A percentile compares a stretch with the other conserved stretches of the same genome.
phyloP scores from a whole-genome alignment of 2,329 filamentous ascomycete genomes.

The Hymenoscyphus occultus region DNA sequence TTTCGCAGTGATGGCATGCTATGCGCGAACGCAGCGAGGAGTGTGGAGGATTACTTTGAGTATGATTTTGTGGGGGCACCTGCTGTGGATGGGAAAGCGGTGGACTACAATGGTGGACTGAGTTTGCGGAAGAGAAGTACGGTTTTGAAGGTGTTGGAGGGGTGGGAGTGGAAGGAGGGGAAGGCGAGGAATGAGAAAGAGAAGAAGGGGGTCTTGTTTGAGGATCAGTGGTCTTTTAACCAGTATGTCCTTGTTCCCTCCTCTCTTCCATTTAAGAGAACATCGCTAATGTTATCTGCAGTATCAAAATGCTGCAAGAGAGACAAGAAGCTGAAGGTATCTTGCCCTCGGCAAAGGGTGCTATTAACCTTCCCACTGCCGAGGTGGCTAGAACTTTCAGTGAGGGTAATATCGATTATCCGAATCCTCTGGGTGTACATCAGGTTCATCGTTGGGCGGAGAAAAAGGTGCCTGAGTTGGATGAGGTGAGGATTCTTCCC shows the following conservation, averaged over 20 bases:
- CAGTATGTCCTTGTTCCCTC: conserved; percentile 19
- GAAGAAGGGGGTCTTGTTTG: conserved; percentile 18
- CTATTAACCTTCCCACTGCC: conserved; percentile 31
- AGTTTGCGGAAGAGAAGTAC: conserved; percentile 39
- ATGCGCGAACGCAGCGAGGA: conserved; percentile 36
- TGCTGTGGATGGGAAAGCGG: conserved; percentile 26
- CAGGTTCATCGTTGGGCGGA: conserved; percentile 33
- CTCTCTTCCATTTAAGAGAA: neutral
- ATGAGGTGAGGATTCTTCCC: conserved; percentile 13
- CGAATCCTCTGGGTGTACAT: conserved; percentile 35
- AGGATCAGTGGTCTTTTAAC: conserved; percentile 35
- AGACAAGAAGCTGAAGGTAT: conserved; percentile 25
- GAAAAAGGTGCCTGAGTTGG: conserved; percentile 22
- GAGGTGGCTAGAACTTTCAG: conserved; percentile 34
- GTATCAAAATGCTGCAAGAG: conserved; percentile 25
- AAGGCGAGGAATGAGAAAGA: conserved; percentile 14
- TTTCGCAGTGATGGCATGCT: conserved; percentile 39
- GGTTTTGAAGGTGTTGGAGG: conserved; percentile 34
- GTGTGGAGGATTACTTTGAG: conserved; percentile 37
- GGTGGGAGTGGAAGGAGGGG: conserved; percentile 29
- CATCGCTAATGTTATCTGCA: conserved; percentile 8
- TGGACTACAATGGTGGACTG: conserved; percentile 39
- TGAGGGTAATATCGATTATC: conserved; percentile 35
- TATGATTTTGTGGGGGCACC: conserved; percentile 40
- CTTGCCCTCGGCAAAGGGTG: conserved; percentile 22